Conservation (phyloP, 192 early-diverging fungal species). For the Backusella morwellensis region DNA sequence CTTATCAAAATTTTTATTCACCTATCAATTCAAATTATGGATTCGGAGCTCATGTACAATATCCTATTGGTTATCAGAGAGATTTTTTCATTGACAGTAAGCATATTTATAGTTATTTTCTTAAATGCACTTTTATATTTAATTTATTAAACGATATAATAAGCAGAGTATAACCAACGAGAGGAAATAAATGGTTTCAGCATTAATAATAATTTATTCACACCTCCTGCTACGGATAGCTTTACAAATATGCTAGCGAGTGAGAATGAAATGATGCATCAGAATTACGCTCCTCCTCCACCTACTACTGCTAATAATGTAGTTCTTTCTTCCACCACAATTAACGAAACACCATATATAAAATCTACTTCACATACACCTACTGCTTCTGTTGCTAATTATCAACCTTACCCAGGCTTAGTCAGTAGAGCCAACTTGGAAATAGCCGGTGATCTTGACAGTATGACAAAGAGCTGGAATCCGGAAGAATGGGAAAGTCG, state of each 20-base stretch:
- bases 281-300: not conserved
- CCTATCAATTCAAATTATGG: not conserved
- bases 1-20: not conserved
- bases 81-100: not conserved
- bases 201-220: not conserved
- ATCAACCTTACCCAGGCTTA: not conserved
- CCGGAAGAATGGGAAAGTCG: constrained; percentile 58
- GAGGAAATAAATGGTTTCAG: not conserved
- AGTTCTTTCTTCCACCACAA: not conserved
- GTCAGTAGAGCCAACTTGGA: constrained; percentile 54
- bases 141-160: not conserved
- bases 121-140: not conserved
- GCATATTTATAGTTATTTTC: not conserved
- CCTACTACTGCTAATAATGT: not conserved
- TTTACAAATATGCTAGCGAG: not conserved
- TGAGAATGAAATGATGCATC: not conserved
- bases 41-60: not conserved
- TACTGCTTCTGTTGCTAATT: not conserved
- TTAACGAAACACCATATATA: not conserved
- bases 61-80: not conserved
- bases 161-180: not conserved
- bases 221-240: not conserved
- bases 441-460: constrained; percentile 62
- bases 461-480: constrained; percentile 63
- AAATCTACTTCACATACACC: not conserved